Conservation (phyloP, 345 rosid genomes). For the Xanthoceras sorbifolium region DNA sequence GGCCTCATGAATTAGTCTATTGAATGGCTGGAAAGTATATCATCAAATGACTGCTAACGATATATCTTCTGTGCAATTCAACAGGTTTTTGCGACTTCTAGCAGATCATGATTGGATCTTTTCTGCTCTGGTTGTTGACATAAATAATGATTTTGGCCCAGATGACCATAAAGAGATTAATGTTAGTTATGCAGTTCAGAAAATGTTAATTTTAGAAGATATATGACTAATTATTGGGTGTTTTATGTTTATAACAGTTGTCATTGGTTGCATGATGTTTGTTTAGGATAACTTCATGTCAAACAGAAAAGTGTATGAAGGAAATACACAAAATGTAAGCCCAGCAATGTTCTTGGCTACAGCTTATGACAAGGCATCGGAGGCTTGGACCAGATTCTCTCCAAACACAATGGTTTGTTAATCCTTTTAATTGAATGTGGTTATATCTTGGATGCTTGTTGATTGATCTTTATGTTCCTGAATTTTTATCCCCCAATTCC, state of each 20-base stretch:
- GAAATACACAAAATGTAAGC: slow-evolving; percentile 47
- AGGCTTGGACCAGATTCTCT: slow-evolving; percentile 77
- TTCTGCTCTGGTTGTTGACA: slow-evolving; percentile 78
- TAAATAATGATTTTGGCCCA: slow-evolving; percentile 71
- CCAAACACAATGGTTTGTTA: slow-evolving; percentile 72
- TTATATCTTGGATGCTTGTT: background rate
- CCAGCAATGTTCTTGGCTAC: slow-evolving; percentile 87
- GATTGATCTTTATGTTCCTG: background rate
- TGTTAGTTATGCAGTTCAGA: slow-evolving; percentile 47
- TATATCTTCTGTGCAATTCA: slow-evolving; percentile 1
- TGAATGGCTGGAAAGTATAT: background rate
- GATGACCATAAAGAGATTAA: slow-evolving; percentile 70
- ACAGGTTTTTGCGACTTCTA: slow-evolving; percentile 80
- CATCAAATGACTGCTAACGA: background rate
- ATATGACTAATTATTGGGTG: slow-evolving; percentile 4
- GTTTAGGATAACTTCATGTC: slow-evolving; percentile 65
- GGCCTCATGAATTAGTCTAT: background rate
- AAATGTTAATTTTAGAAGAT: slow-evolving; percentile 17
- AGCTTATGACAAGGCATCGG: slow-evolving; percentile 88
- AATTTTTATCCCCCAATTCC: background rate
- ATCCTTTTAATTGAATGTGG: slow-evolving; percentile 16
- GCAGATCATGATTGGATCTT: slow-evolving; percentile 84
- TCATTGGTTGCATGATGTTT: slow-evolving; percentile 12
- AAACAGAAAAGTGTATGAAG: slow-evolving; percentile 63
- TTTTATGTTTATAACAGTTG: slow-evolving; percentile 7